phyloP scores from a whole-genome alignment of 148 eudicot genomes.

The Vaccinium corymbosum region DNA sequence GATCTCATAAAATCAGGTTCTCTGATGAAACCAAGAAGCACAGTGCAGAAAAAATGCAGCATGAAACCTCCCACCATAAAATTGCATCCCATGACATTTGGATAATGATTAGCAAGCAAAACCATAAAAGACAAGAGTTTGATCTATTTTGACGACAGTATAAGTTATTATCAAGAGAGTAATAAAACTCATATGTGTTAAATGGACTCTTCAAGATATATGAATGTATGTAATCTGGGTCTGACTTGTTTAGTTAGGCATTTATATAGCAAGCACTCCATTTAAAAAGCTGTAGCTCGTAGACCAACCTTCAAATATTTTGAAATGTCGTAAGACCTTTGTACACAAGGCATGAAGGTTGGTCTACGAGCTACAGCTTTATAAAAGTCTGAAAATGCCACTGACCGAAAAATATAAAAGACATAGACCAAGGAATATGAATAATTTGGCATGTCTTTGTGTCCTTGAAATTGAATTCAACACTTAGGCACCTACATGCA shows the following conservation, averaged over 20 bases:
- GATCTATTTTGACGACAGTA: neutral
- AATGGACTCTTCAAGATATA: neutral
- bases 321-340: neutral
- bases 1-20: slow-evolving; percentile 3
- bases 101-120: neutral
- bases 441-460: neutral
- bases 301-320: too few relatives aligned
- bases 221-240: neutral
- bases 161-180: neutral
- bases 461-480: neutral
- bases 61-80: neutral
- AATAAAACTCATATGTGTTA: neutral
- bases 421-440: neutral
- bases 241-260: neutral
- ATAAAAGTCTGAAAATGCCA: neutral
- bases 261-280: neutral
- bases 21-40: neutral
- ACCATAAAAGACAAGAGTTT: neutral
- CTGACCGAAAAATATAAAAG: neutral
- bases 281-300: too few relatives aligned
- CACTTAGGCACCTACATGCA: neutral
- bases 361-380: too few relatives aligned
- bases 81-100: neutral
- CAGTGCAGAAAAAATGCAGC: neutral
- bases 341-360: neutral